Conservation (phyloP, 164 flowering plant genomes). For the Vitis rotundifolia region DNA sequence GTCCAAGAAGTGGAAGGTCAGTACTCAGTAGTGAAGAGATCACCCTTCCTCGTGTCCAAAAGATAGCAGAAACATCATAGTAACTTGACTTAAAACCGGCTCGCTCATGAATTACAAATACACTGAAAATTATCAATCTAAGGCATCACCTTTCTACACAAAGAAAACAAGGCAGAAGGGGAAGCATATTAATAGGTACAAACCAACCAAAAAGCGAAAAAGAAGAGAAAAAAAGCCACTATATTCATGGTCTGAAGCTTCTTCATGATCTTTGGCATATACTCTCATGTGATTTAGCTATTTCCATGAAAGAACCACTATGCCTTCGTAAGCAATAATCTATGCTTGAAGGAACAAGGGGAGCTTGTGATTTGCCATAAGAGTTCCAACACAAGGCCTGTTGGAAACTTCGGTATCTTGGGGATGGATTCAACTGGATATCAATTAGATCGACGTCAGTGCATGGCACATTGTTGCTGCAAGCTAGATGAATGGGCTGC, state of each 20-base stretch:
- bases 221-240: conserved; percentile 4
- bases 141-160: too few relatives aligned
- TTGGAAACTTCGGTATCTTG: conserved; percentile 19
- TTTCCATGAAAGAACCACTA: conserved; percentile 29
- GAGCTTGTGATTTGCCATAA: conserved; percentile 65
- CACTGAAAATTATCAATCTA: too few relatives aligned
- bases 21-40: background rate
- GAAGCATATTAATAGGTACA: background rate
- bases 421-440: conserved; percentile 53
- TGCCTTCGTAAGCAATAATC: conserved; percentile 65
- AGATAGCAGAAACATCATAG: too few relatives aligned
- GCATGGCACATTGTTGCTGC: conserved; percentile 71
- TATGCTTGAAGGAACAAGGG: conserved; percentile 64
- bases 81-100: too few relatives aligned
- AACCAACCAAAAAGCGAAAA: conserved; percentile 10
- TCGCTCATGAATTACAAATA: too few relatives aligned
- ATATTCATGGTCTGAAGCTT: background rate
- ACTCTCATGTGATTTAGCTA: conserved; percentile 40
- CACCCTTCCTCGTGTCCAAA: background rate
- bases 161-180: too few relatives aligned
- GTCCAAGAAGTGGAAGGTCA: background rate
- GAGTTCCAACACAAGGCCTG: conserved; percentile 70
- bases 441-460: conserved; percentile 48
- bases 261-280: conserved; percentile 22
- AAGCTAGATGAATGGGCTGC: conserved; percentile 72